phyloP scores from a whole-genome alignment of 352 stramenopile species.

The Phytophthora ohioensis region DNA sequence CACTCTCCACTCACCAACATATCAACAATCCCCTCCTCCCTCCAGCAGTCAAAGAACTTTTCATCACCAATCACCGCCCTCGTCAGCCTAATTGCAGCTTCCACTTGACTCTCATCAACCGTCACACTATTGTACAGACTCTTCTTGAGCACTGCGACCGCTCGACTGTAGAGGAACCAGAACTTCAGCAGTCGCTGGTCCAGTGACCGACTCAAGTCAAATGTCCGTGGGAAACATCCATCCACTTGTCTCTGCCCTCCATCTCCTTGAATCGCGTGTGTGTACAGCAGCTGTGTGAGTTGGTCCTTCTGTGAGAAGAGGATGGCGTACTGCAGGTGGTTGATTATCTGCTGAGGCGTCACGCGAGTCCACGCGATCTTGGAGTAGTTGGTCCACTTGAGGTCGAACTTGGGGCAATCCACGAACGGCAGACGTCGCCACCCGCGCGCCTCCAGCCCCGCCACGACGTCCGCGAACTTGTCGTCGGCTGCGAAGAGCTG shows the following conservation, averaged over 20 bases:
- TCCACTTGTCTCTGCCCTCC: constrained; percentile 36
- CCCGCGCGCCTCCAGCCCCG: constrained; percentile 26
- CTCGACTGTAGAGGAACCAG: constrained; percentile 64
- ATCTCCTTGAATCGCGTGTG: neutral
- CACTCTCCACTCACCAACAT: neutral
- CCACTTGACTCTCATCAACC: constrained; percentile 6
- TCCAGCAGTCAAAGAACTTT: constrained; percentile 27
- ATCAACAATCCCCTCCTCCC: constrained; percentile 5
- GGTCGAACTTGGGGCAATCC: constrained; percentile 60
- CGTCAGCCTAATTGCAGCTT: constrained; percentile 8
- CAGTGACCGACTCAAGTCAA: constrained; percentile 37
- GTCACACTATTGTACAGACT: constrained; percentile 4
- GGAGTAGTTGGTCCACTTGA: constrained; percentile 81
- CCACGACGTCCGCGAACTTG: constrained; percentile 40
- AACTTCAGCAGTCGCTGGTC: constrained; percentile 34
- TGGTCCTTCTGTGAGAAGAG: constrained; percentile 74
- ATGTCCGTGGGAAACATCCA: constrained; percentile 61
- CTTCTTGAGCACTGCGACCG: constrained; percentile 50
- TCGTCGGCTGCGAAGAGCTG: constrained; percentile 18
- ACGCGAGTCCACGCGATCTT: constrained; percentile 66
- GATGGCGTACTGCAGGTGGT: constrained; percentile 72
- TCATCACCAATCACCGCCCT: neutral
- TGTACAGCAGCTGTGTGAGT: constrained; percentile 53
- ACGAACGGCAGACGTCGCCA: constrained; percentile 68
- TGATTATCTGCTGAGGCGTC: constrained; percentile 55